phyloP scores from a whole-genome alignment of 495 filamentous ascomycete species.

The Jackrogersella minutella region DNA sequence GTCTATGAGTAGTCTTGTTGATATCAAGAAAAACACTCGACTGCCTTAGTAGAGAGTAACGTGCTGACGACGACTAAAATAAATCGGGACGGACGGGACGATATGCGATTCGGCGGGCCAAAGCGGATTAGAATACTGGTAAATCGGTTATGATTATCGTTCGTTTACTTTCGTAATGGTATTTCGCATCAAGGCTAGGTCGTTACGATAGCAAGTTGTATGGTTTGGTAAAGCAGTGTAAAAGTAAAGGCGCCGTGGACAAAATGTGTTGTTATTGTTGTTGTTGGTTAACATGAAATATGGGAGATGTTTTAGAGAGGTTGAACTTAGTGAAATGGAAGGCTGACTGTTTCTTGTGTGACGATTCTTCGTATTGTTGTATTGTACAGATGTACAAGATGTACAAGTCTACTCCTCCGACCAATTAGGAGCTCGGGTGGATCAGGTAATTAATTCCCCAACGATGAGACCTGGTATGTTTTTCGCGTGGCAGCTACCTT shows the following conservation, averaged over 20 bases:
- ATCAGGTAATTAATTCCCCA: not conserved
- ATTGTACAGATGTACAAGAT: conserved; percentile 41
- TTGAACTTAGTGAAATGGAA: conserved; percentile 24
- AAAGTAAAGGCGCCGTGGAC: not conserved
- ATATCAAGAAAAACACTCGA: conserved; percentile 3
- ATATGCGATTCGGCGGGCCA: conserved; percentile 25
- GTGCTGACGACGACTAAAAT: conserved; percentile 33
- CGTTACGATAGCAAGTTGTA: not conserved
- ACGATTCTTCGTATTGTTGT: conserved; percentile 14
- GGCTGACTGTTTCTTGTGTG: conserved; percentile 26
- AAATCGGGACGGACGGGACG: conserved; percentile 24
- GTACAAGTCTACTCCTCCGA: conserved; percentile 19
- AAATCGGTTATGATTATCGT: not conserved
- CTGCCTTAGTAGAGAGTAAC: not conserved
- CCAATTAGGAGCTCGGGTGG: conserved; percentile 31
- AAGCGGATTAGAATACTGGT: not conserved
- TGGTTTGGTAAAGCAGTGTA: not conserved
- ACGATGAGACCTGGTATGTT: not conserved
- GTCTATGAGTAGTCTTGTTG: not conserved
- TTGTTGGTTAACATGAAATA: too few relatives aligned
- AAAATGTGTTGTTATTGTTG: conserved; percentile 3
- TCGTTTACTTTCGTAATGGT: conserved; percentile 27
- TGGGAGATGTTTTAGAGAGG: conserved; percentile 33
- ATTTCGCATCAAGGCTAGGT: conserved; percentile 5
- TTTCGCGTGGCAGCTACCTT: conserved; percentile 8